phyloP scores from a whole-genome alignment of 805 yeast species.

The Hanseniaspora hatyaiensis region DNA sequence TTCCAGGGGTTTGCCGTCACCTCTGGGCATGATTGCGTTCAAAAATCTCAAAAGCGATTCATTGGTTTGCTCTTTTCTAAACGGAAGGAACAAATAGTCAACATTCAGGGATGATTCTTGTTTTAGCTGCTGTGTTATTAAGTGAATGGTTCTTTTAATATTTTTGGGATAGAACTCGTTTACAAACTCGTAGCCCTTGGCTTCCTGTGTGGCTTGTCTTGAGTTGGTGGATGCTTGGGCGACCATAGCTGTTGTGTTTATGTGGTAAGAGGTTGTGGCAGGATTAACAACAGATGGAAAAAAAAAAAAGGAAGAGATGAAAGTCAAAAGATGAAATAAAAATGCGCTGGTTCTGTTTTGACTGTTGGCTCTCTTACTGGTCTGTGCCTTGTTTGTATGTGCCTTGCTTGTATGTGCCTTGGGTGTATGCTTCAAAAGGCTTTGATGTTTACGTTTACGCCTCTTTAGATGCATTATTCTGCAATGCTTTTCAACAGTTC shows the following conservation, averaged over 20 bases:
- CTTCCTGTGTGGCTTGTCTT: not conserved
- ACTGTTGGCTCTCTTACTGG: too few species aligned
- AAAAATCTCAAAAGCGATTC: slow-evolving; percentile 47
- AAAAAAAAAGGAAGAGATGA: too few species aligned
- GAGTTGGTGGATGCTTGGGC: not conserved
- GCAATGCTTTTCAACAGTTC: too few species aligned
- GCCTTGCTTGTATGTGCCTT: too few species aligned
- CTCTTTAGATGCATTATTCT: too few species aligned
- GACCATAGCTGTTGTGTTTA: not conserved
- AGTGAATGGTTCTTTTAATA: slow-evolving; percentile 55
- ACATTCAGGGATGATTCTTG: slow-evolving; percentile 50
- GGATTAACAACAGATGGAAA: too few species aligned
- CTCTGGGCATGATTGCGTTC: slow-evolving; percentile 47
- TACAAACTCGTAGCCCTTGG: slow-evolving; percentile 24
- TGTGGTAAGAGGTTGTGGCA: not conserved
- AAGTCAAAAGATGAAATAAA: too few species aligned
- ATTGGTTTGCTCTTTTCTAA: slow-evolving; percentile 58
- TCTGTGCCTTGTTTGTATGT: too few species aligned
- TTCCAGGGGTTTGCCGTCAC: slow-evolving; percentile 37
- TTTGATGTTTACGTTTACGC: too few species aligned
- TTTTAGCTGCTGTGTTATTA: slow-evolving; percentile 62
- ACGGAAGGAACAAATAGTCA: slow-evolving; percentile 66
- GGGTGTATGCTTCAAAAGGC: too few species aligned
- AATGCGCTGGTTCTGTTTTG: too few species aligned
- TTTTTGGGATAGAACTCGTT: slow-evolving; percentile 51